Conservation (phyloP, 495 filamentous ascomycete species). For the Penicillium subrubescens region DNA sequence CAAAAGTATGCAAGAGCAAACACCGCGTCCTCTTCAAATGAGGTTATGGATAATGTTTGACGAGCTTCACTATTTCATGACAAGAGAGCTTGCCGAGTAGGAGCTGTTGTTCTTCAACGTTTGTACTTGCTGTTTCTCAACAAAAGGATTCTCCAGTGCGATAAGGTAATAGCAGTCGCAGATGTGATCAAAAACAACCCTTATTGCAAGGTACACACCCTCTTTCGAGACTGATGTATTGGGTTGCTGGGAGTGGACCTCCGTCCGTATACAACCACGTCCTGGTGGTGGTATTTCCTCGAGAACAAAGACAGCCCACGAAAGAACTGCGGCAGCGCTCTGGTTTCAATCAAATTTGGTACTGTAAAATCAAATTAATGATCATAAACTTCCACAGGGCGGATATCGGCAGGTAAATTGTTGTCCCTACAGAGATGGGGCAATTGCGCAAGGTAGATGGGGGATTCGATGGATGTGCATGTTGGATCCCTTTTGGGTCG, state of each 20-base stretch:
- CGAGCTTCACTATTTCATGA: slow-evolving; percentile 29
- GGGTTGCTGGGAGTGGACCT: neutral
- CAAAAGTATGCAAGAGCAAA: neutral
- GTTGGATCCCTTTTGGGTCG: slow-evolving; percentile 33
- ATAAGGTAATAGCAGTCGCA: slow-evolving; percentile 1
- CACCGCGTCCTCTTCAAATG: slow-evolving; percentile 5
- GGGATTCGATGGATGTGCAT: slow-evolving; percentile 26
- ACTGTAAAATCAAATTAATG: neutral
- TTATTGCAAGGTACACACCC: neutral
- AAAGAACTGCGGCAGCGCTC: neutral
- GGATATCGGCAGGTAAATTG: neutral
- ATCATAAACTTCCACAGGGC: neutral
- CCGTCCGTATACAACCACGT: slow-evolving; percentile 13
- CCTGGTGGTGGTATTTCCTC: slow-evolving; percentile 11
- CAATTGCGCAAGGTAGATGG: slow-evolving; percentile 11
- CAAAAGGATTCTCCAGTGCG: neutral
- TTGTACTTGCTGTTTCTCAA: neutral
- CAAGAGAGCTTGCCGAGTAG: slow-evolving; percentile 8
- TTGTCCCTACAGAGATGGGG: neutral
- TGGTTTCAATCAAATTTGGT: neutral
- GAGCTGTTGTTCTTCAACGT: neutral
- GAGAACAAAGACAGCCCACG: neutral
- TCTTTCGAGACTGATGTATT: neutral
- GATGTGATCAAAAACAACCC: neutral
- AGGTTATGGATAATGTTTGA: neutral